Evolutionary conservation across 2,329 filamentous ascomycete genomes (phyloP).

Genomic region (Ceratocystis lukuohia): DNA sequence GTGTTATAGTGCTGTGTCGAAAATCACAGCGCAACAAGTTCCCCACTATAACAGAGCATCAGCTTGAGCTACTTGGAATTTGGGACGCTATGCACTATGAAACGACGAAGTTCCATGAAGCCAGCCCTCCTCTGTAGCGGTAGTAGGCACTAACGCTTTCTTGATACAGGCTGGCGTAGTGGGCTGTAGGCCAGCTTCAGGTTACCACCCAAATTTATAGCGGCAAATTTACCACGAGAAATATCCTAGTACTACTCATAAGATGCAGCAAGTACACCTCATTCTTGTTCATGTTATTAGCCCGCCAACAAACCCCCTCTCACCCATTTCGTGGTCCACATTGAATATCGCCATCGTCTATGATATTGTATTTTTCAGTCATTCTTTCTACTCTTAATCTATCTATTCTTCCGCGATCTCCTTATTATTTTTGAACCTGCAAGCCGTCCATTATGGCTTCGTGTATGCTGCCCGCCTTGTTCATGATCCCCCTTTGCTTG

Average conservation of each 20-base stretch:
- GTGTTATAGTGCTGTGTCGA: neutral
- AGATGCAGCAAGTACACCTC: neutral
- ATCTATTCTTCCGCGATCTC: neutral
- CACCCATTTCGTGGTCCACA: neutral
- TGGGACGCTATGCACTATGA: too few relatives aligned
- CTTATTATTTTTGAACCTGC: neutral
- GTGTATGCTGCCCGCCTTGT: slow-evolving; percentile 15
- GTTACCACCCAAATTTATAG: too few relatives aligned
- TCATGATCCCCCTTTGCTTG: neutral
- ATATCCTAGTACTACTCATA: too few relatives aligned
- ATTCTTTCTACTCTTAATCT: neutral
- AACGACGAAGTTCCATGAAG: too few relatives aligned
- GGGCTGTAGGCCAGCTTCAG: too few relatives aligned
- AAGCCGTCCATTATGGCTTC: slow-evolving; percentile 17
- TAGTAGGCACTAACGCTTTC: too few relatives aligned
- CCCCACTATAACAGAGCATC: neutral
- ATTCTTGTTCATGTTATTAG: neutral
- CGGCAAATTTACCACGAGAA: too few relatives aligned
- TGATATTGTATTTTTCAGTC: neutral
- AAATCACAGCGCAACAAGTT: neutral
- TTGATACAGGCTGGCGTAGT: too few relatives aligned
- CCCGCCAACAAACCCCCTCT: neutral
- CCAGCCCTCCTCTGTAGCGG: too few relatives aligned
- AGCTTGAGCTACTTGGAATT: too few relatives aligned
- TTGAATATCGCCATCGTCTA: neutral